Evolutionary conservation across 1,284 basidiomycete species (phyloP).

Genomic region (Boletus mariae): DNA sequence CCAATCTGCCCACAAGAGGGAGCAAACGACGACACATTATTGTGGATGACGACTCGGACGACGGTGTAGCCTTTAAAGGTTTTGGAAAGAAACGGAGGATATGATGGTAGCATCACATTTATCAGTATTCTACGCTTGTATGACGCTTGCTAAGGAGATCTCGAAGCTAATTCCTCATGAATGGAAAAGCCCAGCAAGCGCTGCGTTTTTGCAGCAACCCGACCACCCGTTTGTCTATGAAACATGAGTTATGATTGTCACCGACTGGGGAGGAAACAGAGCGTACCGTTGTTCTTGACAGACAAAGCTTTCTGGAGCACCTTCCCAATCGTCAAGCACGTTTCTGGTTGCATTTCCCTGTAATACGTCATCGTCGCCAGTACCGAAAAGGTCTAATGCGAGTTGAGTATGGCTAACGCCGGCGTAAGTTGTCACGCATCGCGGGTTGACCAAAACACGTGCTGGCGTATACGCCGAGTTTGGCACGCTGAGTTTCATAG

Average conservation of each 20-base stretch:
- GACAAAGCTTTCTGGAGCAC: constrained; percentile 91
- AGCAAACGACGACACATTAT: constrained; percentile 40
- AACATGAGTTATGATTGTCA: constrained; percentile 1
- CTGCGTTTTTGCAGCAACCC: constrained; percentile 88
- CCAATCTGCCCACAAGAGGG: constrained; percentile 18
- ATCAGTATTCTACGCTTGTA: constrained; percentile 9
- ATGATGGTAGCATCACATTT: constrained; percentile 5
- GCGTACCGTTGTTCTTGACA: constrained; percentile 88
- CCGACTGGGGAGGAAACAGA: constrained; percentile 3
- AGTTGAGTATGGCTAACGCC: constrained; percentile 92
- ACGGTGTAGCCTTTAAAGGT: constrained; percentile 63
- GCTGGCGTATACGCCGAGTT: constrained; percentile 86
- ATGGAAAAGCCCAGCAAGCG: constrained; percentile 83
- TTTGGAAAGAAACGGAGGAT: constrained; percentile 42
- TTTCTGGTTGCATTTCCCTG: constrained; percentile 62
- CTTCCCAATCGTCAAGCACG: constrained; percentile 88
- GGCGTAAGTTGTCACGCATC: constrained; percentile 94
- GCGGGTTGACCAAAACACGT: constrained; percentile 88
- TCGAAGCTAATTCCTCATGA: constrained; percentile 56
- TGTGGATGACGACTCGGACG: constrained; percentile 66
- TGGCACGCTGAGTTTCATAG: constrained; percentile 62
- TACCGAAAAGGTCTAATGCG: constrained; percentile 85
- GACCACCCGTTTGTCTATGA: constrained; percentile 77
- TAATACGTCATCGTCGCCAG: constrained; percentile 55
- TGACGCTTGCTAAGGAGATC: neutral